These are phyloP conservation scores for Carex myosuroides DNA, from an alignment of 176 grass and related monocot genomes.

Conservation along the genomic window DNA sequence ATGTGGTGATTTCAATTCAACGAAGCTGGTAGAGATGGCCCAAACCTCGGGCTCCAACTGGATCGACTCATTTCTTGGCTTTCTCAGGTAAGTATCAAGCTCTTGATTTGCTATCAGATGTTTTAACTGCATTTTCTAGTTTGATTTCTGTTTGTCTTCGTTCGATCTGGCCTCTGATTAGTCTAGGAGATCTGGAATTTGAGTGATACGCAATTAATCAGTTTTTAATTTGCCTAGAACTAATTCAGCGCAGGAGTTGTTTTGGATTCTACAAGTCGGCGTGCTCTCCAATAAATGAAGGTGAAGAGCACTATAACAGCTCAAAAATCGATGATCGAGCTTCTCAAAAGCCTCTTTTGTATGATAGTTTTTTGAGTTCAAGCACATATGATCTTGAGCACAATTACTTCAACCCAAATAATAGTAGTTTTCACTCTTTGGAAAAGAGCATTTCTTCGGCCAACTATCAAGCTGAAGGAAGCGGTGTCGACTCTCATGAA, in stretches of 20 bases:
- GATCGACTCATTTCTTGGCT: background rate
- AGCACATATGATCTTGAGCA: constrained; percentile 12
- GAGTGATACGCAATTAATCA: background rate
- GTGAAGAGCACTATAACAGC: background rate
- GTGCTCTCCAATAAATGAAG: background rate
- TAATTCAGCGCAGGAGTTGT: constrained; percentile 27
- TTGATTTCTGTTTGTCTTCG: background rate
- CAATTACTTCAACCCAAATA: background rate
- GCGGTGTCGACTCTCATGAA: background rate
- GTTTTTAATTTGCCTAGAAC: constrained; percentile 6
- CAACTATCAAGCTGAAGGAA: constrained; percentile 7
- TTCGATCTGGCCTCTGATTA: background rate
- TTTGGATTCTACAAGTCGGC: constrained; percentile 1
- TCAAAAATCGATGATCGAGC: background rate
- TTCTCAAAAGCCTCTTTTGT: constrained; percentile 3
- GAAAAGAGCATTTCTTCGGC: background rate
- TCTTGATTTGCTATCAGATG: background rate
- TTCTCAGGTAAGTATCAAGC: constrained; percentile 3
- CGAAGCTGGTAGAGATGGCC: background rate
- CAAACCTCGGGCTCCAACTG: background rate
- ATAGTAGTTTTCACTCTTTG: background rate
- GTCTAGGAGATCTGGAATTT: background rate
- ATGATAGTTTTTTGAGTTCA: constrained; percentile 20
- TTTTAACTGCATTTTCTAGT: background rate
- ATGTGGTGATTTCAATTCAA: background rate